Evolutionary conservation across 2,329 filamentous ascomycete species (phyloP).

Genomic region (Cercospora sp.): DNA sequence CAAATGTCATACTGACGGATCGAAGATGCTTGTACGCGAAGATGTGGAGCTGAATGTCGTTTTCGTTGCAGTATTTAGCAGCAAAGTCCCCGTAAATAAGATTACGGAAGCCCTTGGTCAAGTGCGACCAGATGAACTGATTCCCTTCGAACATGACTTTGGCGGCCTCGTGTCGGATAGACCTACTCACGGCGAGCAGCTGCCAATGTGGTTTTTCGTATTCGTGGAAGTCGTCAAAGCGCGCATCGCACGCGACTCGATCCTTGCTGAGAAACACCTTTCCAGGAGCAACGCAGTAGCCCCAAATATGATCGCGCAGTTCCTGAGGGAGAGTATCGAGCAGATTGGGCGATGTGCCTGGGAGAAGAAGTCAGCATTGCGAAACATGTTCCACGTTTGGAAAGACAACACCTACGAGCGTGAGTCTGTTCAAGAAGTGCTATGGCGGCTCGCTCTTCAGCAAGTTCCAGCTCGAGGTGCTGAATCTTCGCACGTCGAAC

Average conservation of each 20-base stretch:
- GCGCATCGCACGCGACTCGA: not conserved
- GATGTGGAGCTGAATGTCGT: not conserved
- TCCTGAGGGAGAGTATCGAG: not conserved
- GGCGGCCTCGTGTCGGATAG: not conserved
- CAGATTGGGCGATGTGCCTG: not conserved
- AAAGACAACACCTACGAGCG: not conserved
- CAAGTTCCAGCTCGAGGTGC: not conserved
- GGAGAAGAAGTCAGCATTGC: not conserved
- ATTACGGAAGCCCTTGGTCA: not conserved
- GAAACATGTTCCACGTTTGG: too few relatives aligned
- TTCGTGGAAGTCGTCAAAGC: not conserved
- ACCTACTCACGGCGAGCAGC: slow-evolving; percentile 1
- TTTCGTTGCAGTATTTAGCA: too few relatives aligned
- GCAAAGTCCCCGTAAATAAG: too few relatives aligned
- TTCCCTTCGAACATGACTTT: not conserved
- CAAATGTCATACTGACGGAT: not conserved
- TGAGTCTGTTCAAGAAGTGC: not conserved
- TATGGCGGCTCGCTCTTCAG: not conserved
- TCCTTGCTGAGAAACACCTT: not conserved
- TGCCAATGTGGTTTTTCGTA: slow-evolving; percentile 7
- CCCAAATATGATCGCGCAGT: not conserved
- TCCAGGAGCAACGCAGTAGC: not conserved
- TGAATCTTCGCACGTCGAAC: not conserved
- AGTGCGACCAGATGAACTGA: not conserved
- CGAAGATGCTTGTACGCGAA: not conserved